Evolutionary conservation across 441 rosid genomes (phyloP), one percentile per base, ranked within the genome.

Genomic region (Hura crepitans): DNA sequence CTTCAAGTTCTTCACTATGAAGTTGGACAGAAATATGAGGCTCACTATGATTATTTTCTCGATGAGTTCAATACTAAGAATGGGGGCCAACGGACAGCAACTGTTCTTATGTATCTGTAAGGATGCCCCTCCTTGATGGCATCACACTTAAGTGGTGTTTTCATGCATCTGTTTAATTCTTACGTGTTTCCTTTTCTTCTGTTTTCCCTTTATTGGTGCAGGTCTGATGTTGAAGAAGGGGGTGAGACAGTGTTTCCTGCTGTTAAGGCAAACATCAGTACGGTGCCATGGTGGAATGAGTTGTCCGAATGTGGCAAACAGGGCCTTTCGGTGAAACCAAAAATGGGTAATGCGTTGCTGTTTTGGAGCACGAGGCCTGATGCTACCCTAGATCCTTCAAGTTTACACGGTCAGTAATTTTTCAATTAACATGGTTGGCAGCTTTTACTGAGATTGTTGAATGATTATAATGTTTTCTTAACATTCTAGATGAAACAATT

Each of bases 71-170:
- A 87, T 74, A 87, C 92, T 22, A 87, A 75, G 75, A 86, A 92
- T 64, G 99, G 97, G 61, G 99, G 97, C 61, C 97, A 92, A 74
- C 84, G 99, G 23, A 89, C 89, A 78, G 98, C 97, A 35, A 95
- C 97, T n/a, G n/a, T 95, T 80, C 98, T 92, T 66, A 92, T 95
- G 96, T 90, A 95, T 84, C 83, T 95, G 99, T 92, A 85, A 80
- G 98, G 45, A 10, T 55, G 1, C 61, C 20, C 14, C 17, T 30
- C 37, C 17, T 39, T n/a, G 62, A 61, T 12, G 7, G 22, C 37
- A 58, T 43, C 59, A 3, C n/a, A 62, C 27, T 30, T 43, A 59
- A 43, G 10, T 49, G 68, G 27, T 15, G 25, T 49, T 30, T 28
- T 15, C 53, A 10, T 73, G 23, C 33, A 5, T 59, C 43, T n/a